A percentile compares a stretch with the other conserved stretches of the same genome.
Conservation (phyloP, 208 protist genomes). For the Balamuthia mandrillaris region DNA sequence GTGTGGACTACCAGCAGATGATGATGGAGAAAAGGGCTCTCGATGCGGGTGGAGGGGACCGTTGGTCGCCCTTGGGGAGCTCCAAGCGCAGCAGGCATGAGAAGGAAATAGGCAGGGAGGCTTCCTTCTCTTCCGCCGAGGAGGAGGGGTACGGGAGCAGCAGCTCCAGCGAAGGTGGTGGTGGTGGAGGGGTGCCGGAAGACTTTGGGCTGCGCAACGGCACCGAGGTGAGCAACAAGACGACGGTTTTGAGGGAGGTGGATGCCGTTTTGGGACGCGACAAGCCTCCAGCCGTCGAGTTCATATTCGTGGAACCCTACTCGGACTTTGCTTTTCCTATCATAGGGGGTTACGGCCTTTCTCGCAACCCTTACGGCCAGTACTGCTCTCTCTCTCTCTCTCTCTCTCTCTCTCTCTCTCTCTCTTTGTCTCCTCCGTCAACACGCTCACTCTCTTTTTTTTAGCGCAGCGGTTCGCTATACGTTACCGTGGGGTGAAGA, state of each 20-base stretch:
- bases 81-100: too few species aligned
- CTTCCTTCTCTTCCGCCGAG: too few species aligned
- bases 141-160: too few species aligned
- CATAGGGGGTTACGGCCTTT: not conserved
- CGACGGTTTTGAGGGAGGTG: not conserved
- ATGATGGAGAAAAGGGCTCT: too few species aligned
- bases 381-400: not conserved
- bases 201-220: too few species aligned
- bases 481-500: not conserved
- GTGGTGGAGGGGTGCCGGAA: too few species aligned
- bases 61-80: too few species aligned
- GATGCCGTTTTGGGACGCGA: not conserved
- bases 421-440: not conserved
- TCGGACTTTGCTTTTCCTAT: not conserved
- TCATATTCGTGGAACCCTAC: constrained; percentile 36
- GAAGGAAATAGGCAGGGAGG: too few species aligned
- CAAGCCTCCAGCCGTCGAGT: constrained; percentile 32
- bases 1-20: too few species aligned
- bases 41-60: too few species aligned
- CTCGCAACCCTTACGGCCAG: constrained; percentile 24
- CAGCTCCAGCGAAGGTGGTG: too few species aligned
- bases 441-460: not conserved
- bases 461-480: constrained; percentile 27
- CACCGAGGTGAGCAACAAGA: constrained; percentile 20
- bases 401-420: not conserved